Evolutionary conservation across 1,284 basidiomycete species (phyloP).

Genomic region (Thelephora terrestris): DNA sequence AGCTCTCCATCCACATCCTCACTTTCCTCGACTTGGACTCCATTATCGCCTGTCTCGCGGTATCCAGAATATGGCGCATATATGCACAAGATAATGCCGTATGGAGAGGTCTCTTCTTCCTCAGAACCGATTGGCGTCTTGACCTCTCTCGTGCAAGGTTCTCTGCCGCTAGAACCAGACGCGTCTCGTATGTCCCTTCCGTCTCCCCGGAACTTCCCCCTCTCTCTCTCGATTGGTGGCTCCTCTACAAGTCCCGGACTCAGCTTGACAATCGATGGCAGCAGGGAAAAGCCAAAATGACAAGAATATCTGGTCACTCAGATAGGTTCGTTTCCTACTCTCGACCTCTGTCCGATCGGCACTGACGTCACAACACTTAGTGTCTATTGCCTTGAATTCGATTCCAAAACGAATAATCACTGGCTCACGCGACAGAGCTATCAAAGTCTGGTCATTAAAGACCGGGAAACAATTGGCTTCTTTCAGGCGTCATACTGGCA

Average conservation of each 20-base stretch:
- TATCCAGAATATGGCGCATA: slow-evolving; percentile 57
- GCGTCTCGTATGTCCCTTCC: slow-evolving; percentile 4
- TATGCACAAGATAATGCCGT: slow-evolving; percentile 64
- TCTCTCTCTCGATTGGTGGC: slow-evolving; percentile 23
- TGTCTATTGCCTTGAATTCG: slow-evolving; percentile 80
- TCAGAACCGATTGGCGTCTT: slow-evolving; percentile 41
- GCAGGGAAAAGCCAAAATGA: slow-evolving; percentile 26
- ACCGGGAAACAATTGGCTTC: slow-evolving; percentile 57
- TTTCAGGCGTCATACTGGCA: slow-evolving; percentile 60
- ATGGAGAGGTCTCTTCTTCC: slow-evolving; percentile 64
- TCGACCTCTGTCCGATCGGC: neutral
- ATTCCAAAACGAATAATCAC: slow-evolving; percentile 66
- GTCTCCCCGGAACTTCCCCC: slow-evolving; percentile 16
- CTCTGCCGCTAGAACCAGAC: slow-evolving; percentile 7
- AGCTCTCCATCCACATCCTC: slow-evolving; percentile 35
- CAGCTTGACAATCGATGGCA: slow-evolving; percentile 24
- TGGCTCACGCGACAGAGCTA: slow-evolving; percentile 73
- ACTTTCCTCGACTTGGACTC: slow-evolving; percentile 39
- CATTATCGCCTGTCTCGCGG: slow-evolving; percentile 50
- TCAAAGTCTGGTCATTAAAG: slow-evolving; percentile 69
- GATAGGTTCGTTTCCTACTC: slow-evolving; percentile 34
- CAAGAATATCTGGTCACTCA: slow-evolving; percentile 41
- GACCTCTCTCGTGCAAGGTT: slow-evolving; percentile 29
- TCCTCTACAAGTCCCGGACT: slow-evolving; percentile 20
- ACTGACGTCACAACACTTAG: slow-evolving; percentile 28